Base-by-base conservation (phyloP, 202 grass and related monocot species). In the Miscanthus sacchariflorus region DNA sequence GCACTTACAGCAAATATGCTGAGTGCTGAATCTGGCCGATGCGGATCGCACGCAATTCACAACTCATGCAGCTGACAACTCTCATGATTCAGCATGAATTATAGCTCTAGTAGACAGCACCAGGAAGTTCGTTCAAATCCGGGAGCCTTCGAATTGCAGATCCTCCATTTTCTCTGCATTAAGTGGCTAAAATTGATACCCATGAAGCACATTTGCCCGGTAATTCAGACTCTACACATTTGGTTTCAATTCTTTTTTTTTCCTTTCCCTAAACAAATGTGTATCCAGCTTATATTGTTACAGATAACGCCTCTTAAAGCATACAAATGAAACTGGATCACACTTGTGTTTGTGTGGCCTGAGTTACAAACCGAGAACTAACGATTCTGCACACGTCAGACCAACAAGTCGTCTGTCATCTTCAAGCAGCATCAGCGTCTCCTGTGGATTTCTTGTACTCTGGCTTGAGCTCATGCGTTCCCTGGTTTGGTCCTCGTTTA, bases 401-500 rank as follows among this genome's bases (percentile, higher is more conserved):
- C 35, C 68, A 83, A 25, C 9, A 83, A 23, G 49, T 86, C 30
- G 33, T 18, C 48, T 0, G 50, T 64, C 44, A 50, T 74, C 59
- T 74, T 91, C 75, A 91, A 15, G 85, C 40, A 19, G 85, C 89
- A 5, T 92, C 90, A 0, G 63, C 36, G 6, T 93, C 91, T 58
- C 88, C 91, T 6, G 88, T 92, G 52, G 87, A 90, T 76, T 93
- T 98, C 88, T 94, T 98, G 81, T 98, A 98, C 74, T 98, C 93
- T 7, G 95, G 91, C 88, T 98, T 98, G 15, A 98, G 95, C 86
- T 98, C 95, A 49, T 94, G 95, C 0, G 95, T 95, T 65, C 95
- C 95, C 72, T 98, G 95, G 87, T 98, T 93, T 9, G 95, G 93
- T 83, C 95, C 95, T 92, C 93, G 91, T 30, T 98, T 98, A 84